Percentiles rank a stretch among this genome's conserved stretches.
Evolutionary conservation across 257 asterid species (phyloP).

Genomic region (Rhazya stricta): DNA sequence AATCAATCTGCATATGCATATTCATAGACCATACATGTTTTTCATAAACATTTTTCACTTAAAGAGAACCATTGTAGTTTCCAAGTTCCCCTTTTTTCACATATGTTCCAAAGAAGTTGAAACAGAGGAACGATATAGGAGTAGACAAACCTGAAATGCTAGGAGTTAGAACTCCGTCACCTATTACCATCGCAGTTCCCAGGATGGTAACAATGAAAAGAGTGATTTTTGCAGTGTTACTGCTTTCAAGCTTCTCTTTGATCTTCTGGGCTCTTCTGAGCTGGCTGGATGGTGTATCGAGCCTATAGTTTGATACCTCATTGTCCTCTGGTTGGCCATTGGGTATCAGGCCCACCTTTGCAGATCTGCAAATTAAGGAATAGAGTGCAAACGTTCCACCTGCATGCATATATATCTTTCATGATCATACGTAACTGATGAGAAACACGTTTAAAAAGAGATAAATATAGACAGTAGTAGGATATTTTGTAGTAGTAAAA

Average conservation of each 20-base stretch:
- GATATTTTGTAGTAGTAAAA: too few relatives aligned
- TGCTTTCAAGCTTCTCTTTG: conserved; percentile 36
- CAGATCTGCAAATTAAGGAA: conserved; percentile 57
- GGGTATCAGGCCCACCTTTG: conserved; percentile 52
- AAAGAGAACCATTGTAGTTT: background rate
- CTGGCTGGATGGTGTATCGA: conserved; percentile 31
- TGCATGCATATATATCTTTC: conserved; percentile 19
- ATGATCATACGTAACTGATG: too few relatives aligned
- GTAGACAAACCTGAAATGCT: conserved; percentile 53
- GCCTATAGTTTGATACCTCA: conserved; percentile 40
- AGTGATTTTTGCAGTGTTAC: conserved; percentile 28
- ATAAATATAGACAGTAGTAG: too few relatives aligned
- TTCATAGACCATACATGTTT: too few relatives aligned
- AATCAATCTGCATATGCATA: too few relatives aligned
- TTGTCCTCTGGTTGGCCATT: conserved; percentile 45
- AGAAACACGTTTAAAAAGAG: too few relatives aligned
- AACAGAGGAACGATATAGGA: background rate
- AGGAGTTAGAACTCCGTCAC: conserved; percentile 79
- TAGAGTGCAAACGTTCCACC: conserved; percentile 80
- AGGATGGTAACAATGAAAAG: conserved; percentile 53
- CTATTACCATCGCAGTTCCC: conserved; percentile 85
- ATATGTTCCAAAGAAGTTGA: background rate
- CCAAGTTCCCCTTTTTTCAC: background rate
- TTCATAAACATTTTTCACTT: background rate
- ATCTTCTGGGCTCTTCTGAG: conserved; percentile 32